Evolutionary conservation across 371 early-diverging fungal genomes (phyloP).

Genomic region (Mortierella sp.): DNA sequence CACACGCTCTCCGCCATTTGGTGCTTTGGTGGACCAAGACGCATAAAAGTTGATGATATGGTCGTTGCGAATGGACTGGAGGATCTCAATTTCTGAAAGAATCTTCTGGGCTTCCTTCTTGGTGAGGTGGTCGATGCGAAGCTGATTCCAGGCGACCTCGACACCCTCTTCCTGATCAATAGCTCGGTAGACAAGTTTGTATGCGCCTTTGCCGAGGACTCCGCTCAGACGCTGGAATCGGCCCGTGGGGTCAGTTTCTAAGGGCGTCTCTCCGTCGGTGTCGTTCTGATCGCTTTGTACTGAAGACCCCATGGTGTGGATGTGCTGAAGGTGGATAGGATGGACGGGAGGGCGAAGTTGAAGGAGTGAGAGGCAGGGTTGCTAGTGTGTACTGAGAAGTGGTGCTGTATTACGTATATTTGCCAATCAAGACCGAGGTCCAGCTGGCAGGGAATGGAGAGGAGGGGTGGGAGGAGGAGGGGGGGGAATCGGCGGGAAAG

Average conservation of each 20-base stretch:
- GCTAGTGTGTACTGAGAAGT: not conserved
- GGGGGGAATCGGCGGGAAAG: not conserved
- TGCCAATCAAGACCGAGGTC: not conserved
- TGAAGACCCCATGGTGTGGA: constrained; percentile 44
- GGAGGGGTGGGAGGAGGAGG: constrained; percentile 8
- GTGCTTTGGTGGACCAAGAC: constrained; percentile 68
- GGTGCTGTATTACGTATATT: not conserved
- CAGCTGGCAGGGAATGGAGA: not conserved
- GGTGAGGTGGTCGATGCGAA: constrained; percentile 70
- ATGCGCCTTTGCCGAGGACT: constrained; percentile 85
- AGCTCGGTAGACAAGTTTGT: constrained; percentile 90
- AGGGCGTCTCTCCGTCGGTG: constrained; percentile 58
- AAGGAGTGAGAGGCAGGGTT: not conserved
- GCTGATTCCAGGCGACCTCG: constrained; percentile 94
- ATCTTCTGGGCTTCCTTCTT: constrained; percentile 68
- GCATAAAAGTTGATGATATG: constrained; percentile 87
- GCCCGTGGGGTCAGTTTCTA: constrained; percentile 75
- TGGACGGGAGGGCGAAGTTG: not conserved
- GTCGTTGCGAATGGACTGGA: constrained; percentile 85
- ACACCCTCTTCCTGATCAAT: constrained; percentile 91
- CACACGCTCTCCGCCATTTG: constrained; percentile 75
- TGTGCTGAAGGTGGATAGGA: not conserved
- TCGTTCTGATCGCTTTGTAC: constrained; percentile 38
- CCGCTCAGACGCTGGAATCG: constrained; percentile 76
- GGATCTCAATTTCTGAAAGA: constrained; percentile 70